Evolutionary conservation across 2,329 filamentous ascomycete species (phyloP).

Genomic region (Colletotrichum truncatum): DNA sequence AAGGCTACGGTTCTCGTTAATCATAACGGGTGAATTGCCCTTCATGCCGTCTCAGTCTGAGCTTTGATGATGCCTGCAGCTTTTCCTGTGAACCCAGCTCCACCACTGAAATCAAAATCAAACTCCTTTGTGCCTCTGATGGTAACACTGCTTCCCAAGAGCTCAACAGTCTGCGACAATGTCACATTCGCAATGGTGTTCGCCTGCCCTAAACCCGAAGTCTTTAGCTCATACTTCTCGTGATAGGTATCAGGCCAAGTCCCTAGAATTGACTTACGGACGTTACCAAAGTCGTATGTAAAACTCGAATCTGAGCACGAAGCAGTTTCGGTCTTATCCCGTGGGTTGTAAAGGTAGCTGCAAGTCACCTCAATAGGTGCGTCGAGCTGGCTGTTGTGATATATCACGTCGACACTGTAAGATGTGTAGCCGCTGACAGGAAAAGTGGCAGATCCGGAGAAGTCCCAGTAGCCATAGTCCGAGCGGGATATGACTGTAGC

Average conservation of each 20-base stretch:
- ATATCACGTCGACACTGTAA: conserved; percentile 3
- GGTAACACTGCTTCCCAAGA: not conserved
- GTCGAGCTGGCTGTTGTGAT: not conserved
- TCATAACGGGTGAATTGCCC: too few relatives aligned
- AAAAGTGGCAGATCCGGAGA: not conserved
- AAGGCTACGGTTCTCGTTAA: too few relatives aligned
- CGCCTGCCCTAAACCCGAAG: not conserved
- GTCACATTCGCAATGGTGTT: conserved; percentile 1
- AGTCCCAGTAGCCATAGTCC: conserved; percentile 16
- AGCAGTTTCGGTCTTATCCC: not conserved
- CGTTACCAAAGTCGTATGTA: conserved; percentile 6
- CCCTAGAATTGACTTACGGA: not conserved
- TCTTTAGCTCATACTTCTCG: not conserved
- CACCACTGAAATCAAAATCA: conserved; percentile 12
- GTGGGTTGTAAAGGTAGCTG: conserved; percentile 11
- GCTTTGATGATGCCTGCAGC: not conserved
- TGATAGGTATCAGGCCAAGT: not conserved
- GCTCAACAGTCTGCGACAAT: not conserved
- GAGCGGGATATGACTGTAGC: not conserved
- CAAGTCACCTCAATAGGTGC: conserved; percentile 1
- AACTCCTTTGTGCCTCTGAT: not conserved
- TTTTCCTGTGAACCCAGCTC: not conserved
- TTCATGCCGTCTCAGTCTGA: not conserved
- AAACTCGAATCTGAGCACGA: conserved; percentile 14
- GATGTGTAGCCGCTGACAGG: conserved; percentile 6